Percentiles rank a stretch among this genome's conserved stretches.
Evolutionary conservation across 306 rosid genomes (phyloP).

Genomic region (Vigna radiata): DNA sequence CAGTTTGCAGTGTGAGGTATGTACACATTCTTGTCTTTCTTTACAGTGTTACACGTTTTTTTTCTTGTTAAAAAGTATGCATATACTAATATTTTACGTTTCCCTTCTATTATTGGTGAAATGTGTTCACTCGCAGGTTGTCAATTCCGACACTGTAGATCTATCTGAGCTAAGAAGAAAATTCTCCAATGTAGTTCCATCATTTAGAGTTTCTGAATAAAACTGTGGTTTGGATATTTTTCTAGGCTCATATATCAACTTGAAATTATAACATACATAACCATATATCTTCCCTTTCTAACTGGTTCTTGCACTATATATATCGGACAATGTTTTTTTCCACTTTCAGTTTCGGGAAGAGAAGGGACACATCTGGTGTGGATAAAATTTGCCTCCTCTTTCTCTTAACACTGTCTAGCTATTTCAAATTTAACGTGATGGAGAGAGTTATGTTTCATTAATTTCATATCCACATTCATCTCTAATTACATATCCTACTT

Average conservation of each 20-base stretch:
- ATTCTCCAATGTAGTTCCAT: slow-evolving; percentile 46
- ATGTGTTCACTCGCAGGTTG: slow-evolving; percentile 52
- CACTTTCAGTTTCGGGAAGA: not conserved
- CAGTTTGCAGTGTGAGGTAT: slow-evolving; percentile 66
- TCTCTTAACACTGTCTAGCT: not conserved
- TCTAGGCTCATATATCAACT: not conserved
- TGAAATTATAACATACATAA: not conserved
- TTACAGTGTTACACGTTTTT: not conserved
- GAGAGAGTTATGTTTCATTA: not conserved
- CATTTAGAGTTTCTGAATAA: slow-evolving; percentile 39
- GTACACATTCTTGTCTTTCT: slow-evolving; percentile 19
- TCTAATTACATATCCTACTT: not conserved
- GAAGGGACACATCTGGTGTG: not conserved
- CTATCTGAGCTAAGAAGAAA: slow-evolving; percentile 57
- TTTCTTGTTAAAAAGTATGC: not conserved
- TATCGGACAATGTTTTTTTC: not conserved
- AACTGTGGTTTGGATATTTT: not conserved
- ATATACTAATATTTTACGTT: not conserved
- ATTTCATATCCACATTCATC: not conserved
- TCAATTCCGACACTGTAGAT: slow-evolving; percentile 43
- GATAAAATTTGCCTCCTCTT: slow-evolving; percentile 1
- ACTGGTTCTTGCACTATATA: slow-evolving; percentile 14
- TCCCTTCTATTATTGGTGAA: slow-evolving; percentile 15
- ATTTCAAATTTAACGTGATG: not conserved
- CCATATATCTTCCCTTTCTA: not conserved